Conservation (phyloP, 2,329 filamentous ascomycete species). For the Ceratocystis eucalypticola region DNA sequence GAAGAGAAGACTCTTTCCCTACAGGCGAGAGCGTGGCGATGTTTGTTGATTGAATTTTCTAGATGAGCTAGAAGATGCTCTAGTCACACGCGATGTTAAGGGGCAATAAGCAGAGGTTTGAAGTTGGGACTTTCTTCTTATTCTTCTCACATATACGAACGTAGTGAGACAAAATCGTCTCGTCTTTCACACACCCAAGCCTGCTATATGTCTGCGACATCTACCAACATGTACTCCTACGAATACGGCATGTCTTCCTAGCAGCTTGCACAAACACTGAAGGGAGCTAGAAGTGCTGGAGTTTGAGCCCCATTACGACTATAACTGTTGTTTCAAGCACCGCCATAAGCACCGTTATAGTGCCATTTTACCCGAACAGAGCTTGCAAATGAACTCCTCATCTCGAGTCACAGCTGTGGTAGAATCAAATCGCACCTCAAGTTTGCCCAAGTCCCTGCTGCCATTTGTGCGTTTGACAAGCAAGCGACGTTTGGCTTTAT, state of each 20-base stretch:
- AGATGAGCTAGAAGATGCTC: background rate
- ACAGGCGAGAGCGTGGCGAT: background rate
- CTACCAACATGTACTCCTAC: no score
- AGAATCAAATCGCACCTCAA: background rate
- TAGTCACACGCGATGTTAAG: background rate
- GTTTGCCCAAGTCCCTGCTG: background rate
- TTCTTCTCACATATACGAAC: background rate
- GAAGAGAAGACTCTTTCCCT: background rate
- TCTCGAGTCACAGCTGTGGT: background rate
- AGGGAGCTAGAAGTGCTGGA: no score
- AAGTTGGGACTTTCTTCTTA: background rate
- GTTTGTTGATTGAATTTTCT: background rate
- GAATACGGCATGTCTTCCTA: no score
- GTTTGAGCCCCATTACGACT: no score
- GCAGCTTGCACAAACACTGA: no score
- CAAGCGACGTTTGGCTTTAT: background rate
- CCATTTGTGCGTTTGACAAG: background rate
- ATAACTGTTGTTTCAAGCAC: no score
- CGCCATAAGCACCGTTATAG: no score
- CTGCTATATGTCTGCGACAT: no score
- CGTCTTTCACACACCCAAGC: background rate
- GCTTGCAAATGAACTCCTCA: background rate
- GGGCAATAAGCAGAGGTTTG: background rate
- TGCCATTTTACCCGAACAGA: background rate
- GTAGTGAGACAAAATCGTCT: background rate